Evolutionary conservation across 805 yeast species (phyloP).

Genomic region (Starmerella etchellsii): DNA sequence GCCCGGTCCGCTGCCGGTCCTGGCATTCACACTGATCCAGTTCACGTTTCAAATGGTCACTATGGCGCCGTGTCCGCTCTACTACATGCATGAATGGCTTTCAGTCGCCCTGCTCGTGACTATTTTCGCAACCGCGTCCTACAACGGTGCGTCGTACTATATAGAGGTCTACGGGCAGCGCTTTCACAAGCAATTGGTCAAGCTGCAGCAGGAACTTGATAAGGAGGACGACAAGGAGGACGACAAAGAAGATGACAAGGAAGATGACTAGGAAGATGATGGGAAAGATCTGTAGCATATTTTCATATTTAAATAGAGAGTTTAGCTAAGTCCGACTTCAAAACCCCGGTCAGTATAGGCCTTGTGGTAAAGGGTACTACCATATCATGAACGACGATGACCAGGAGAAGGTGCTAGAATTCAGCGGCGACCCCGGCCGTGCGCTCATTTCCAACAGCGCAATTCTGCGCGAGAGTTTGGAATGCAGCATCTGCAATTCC

Average conservation of each 20-base stretch:
- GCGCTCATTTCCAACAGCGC: conserved; percentile 6
- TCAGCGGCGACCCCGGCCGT: not conserved
- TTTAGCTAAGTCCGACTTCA: too few species aligned
- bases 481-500: conserved; percentile 50
- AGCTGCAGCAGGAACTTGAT: conserved; percentile 57
- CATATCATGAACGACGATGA: too few species aligned
- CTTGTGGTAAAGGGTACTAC: too few species aligned
- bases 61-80: conserved; percentile 81
- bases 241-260: not conserved
- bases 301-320: not conserved
- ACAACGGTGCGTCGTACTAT: conserved; percentile 91
- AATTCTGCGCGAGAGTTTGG: conserved; percentile 12
- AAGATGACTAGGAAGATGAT: not conserved
- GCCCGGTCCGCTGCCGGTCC: conserved; percentile 75
- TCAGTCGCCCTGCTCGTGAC: conserved; percentile 55
- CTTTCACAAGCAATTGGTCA: conserved; percentile 70
- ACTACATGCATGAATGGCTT: conserved; percentile 57
- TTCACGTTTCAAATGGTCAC: conserved; percentile 75
- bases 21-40: conserved; percentile 77
- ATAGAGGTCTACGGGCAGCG: conserved; percentile 83
- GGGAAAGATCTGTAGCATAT: not conserved
- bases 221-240: conserved; percentile 22
- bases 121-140: conserved; percentile 70
- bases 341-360: too few species aligned
- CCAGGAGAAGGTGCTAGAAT: conserved; percentile 7